Evolutionary conservation across 176 grass and related monocot genomes (phyloP), one percentile per base, ranked within the genome.

Genomic region (Oryza longistaminata): DNA sequence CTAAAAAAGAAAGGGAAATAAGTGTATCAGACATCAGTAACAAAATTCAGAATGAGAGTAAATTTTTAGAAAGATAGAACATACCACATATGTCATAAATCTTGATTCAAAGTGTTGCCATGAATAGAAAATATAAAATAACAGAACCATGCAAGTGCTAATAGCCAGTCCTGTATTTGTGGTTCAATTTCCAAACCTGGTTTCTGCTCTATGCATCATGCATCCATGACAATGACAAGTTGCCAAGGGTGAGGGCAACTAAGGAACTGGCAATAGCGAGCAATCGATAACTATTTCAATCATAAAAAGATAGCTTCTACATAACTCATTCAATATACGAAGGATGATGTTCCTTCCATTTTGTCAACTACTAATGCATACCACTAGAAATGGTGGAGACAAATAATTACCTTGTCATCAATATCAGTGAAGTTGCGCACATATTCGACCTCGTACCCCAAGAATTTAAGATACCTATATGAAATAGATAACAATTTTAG

Each of bases 401-500:
- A 46, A 66, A 79, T 7, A 71, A 35, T 76, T 88, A 98, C 96
- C 96, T 98, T 98, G 42, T 98, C 96, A 85, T 98, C 91, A 1
- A 98, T 95, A 53, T 98, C 93, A 13, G 96, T 98, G 87, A 95
- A 98, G 81, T 98, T 98, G 26, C 96, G 91, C 17, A 98, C 93
- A 45, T 95, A 95, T 60, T 91, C 83, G 46, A 98, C 89, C 43
- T 98, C 96, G 74, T 98, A 95, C 21, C 85, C 83, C 96, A 98
- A 92, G 65, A 92, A 94, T 55, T 88, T 87, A 50, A 98, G 82
- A 71, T 93, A 95, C 76, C 95, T 98, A 66, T 67, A 71, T 75
- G 33, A 66, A 85, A 68, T 15, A 11, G 16, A 83, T 14, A 31
- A 82, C 11, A 79, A 69, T 83, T 73, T 9, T 67, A 74, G 15